Evolutionary conservation across 176 grass and related monocot species (phyloP), one percentile per base, ranked within the genome.

Genomic region (Musa beccarii): DNA sequence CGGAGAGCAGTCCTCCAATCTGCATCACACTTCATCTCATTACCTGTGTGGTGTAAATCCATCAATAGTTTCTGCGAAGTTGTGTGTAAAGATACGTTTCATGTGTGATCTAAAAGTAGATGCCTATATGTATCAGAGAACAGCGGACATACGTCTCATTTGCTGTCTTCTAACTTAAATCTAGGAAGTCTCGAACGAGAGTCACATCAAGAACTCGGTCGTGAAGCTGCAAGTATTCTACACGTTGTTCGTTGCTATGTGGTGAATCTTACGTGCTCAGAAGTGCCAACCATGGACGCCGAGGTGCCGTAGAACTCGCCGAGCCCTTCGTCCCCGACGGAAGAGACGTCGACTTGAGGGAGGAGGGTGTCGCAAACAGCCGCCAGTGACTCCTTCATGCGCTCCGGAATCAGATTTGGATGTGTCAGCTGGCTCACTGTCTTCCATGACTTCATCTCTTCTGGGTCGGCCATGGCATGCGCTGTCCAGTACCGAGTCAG

Each of bases 361-460:
- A 86, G 16, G n/a, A 86, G 50, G 22, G 84, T 68, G 68, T 86
- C 84, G 63, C 79, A 77, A 34, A 74, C 71, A 3, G 84, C 79
- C 29, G 74, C 57, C n/a, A 81, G 54, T 22, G 84, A 78, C 49
- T 86, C 84, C 84, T 81, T 86, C 74, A 51, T 15, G 5, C 74
- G 28, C 59, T 16, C 22, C 10, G 34, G 10, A 59, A 76, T 57
- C 57, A 51, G 19, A n/a, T 76, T 76, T 1, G 74, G 57, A 17
- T 63, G 56, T 7, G 23, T 14, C 14, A 26, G 66, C 15, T 26
- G 57, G 57, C 13, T 43, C 34, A 43, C 4, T 43, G 34, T 43
- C 34, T 43, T 43, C 34, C 34, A 6, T 43, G 34, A 0, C 67
- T 17, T 8, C 67, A 0, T n/a, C 67, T 43, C 34, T 43, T 43